Conservation (phyloP, 306 rosid species). For the Acmispon strigosus region DNA sequence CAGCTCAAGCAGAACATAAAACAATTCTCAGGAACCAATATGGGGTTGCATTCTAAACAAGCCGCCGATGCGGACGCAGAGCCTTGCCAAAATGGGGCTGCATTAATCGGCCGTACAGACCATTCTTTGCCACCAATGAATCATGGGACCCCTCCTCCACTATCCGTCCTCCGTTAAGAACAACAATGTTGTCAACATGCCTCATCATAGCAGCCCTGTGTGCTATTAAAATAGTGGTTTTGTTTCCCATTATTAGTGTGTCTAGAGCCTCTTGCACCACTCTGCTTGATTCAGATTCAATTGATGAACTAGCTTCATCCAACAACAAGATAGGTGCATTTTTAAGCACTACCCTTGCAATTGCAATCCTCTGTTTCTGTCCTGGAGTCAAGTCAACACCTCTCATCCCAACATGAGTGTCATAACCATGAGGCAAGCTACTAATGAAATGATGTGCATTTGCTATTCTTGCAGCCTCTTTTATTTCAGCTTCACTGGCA, state of each 20-base stretch:
- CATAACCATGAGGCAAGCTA: constrained; percentile 96
- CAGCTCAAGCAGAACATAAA: constrained; percentile 35
- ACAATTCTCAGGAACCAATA: constrained; percentile 33
- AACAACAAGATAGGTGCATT: constrained; percentile 91
- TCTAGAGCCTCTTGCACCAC: constrained; percentile 99
- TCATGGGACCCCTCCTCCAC: constrained; percentile 93
- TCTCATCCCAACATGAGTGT: constrained; percentile 99
- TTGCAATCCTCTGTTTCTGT: constrained; percentile 98
- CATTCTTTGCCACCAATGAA: constrained; percentile 77
- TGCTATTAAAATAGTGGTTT: constrained; percentile 95
- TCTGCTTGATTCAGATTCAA: constrained; percentile 97
- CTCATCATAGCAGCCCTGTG: constrained; percentile 99
- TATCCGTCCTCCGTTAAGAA: constrained; percentile 94
- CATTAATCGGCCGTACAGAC: constrained; percentile 89
- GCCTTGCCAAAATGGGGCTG: constrained; percentile 98
- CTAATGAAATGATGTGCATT: constrained; percentile 99
- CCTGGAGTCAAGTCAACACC: constrained; percentile 98
- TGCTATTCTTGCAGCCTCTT: constrained; percentile 98
- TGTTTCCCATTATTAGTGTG: constrained; percentile 97
- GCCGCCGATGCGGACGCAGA: constrained; percentile 89
- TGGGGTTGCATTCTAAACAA: constrained; percentile 44
- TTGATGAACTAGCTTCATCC: constrained; percentile 98
- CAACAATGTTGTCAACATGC: constrained; percentile 97
- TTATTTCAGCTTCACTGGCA: constrained; percentile 97
- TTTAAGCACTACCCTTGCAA: constrained; percentile 89